phyloP scores from a whole-genome alignment of 306 rosid species.

The Fragaria vesca region DNA sequence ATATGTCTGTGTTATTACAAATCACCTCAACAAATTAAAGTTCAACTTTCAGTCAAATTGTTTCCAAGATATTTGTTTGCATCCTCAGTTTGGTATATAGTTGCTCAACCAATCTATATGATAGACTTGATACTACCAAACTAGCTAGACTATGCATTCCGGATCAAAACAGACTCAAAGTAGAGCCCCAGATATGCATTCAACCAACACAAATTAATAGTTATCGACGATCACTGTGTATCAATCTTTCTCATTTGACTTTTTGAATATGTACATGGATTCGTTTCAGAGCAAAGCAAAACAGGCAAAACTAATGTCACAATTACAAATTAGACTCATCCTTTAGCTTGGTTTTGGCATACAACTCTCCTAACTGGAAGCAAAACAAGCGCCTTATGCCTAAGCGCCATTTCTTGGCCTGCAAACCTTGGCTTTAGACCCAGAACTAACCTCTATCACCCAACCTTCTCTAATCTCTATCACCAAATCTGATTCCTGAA shows the following conservation, averaged over 20 bases:
- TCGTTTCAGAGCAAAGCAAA: not conserved
- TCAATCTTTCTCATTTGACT: not conserved
- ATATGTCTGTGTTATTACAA: too few relatives aligned
- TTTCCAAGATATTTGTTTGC: too few relatives aligned
- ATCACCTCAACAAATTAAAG: too few relatives aligned
- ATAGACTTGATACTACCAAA: not conserved
- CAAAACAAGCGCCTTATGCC: not conserved
- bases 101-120: not conserved
- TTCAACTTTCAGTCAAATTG: too few relatives aligned
- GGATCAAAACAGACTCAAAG: not conserved
- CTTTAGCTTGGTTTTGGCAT: not conserved
- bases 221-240: not conserved
- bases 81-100: not conserved
- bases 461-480: conserved; percentile 1
- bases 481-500: not conserved
- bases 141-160: not conserved
- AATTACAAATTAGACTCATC: not conserved
- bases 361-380: not conserved
- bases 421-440: conserved; percentile 1
- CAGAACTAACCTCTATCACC: not conserved
- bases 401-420: not conserved
- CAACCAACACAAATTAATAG: not conserved
- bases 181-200: not conserved
- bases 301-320: not conserved
- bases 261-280: not conserved